Conservation (phyloP, 257 asterid species). For the Capsicum baccatum region DNA sequence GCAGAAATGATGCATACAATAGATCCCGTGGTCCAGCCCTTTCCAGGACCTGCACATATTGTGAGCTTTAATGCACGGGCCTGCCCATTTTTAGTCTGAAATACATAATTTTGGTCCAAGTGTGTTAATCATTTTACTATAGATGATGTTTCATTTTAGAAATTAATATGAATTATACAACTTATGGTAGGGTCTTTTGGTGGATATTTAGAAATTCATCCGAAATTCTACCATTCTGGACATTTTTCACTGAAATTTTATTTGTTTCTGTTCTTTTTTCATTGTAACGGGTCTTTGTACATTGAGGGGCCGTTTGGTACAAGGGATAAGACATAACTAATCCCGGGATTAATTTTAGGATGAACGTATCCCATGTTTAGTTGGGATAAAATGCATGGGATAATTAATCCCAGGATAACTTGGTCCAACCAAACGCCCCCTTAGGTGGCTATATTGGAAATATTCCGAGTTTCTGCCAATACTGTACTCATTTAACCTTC, state of each 20-base stretch:
- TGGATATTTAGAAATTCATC: background rate
- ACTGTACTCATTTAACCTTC: background rate
- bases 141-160: background rate
- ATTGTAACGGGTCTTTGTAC: background rate
- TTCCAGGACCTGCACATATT: no score
- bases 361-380: no score
- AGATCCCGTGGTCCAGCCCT: no score
- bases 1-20: no score
- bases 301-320: no score
- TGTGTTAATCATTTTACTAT: background rate
- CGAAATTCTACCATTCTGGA: background rate
- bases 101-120: background rate
- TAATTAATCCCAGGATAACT: no score
- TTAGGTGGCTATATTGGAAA: background rate
- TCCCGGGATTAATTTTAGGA: no score
- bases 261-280: background rate
- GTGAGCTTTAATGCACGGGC: no score
- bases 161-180: no score
- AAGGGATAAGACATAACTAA: no score
- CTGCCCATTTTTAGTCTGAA: background rate
- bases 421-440: no score
- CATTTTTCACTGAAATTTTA: background rate
- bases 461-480: background rate
- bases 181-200: background rate
- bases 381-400: no score